Percentiles rank a stretch among this genome's conserved stretches.
Evolutionary conservation across 2,329 filamentous ascomycete species (phyloP).

Genomic region (Diplodia seriata): DNA sequence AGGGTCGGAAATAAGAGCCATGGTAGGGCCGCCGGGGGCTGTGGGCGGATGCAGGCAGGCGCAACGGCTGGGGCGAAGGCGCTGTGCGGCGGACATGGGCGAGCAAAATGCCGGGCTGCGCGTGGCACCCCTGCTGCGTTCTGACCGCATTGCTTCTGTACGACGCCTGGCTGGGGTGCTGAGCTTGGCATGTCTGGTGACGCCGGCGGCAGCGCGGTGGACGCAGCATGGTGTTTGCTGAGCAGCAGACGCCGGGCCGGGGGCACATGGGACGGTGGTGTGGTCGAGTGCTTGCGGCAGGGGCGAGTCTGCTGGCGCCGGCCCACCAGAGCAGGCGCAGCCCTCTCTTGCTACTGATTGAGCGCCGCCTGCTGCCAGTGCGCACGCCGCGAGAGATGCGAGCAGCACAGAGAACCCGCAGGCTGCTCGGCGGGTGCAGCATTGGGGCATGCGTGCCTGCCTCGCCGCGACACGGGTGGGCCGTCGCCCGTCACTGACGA

Average conservation of each 20-base stretch:
- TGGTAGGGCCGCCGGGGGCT: slow-evolving; percentile 7
- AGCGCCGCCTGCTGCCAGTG: neutral
- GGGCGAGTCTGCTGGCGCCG: neutral
- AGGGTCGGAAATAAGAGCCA: slow-evolving; percentile 4
- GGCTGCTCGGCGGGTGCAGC: slow-evolving; percentile 9
- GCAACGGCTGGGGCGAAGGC: slow-evolving; percentile 4
- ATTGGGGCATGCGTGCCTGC: slow-evolving; percentile 2
- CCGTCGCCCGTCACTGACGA: slow-evolving; percentile 16
- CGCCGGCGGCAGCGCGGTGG: slow-evolving; percentile 2
- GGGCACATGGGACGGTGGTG: neutral
- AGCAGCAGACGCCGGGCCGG: neutral
- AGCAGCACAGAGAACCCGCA: neutral
- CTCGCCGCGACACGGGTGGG: slow-evolving; percentile 1
- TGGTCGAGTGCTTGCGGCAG: too few relatives aligned
- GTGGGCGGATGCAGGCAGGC: slow-evolving; percentile 8
- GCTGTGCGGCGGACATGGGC: neutral
- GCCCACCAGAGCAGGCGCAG: neutral
- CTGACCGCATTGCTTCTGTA: slow-evolving; percentile 26
- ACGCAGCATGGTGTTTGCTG: neutral
- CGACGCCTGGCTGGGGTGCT: slow-evolving; percentile 29
- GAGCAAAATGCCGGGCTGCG: slow-evolving; percentile 8
- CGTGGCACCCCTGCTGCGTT: slow-evolving; percentile 29
- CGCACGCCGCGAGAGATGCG: neutral
- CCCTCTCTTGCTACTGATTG: neutral
- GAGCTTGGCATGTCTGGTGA: slow-evolving; percentile 16